Percentiles rank a stretch among this genome's conserved stretches.
Evolutionary conservation across 768 basidiomycete species (phyloP).

Genomic region (Sistotremastrum niveocremeum): DNA sequence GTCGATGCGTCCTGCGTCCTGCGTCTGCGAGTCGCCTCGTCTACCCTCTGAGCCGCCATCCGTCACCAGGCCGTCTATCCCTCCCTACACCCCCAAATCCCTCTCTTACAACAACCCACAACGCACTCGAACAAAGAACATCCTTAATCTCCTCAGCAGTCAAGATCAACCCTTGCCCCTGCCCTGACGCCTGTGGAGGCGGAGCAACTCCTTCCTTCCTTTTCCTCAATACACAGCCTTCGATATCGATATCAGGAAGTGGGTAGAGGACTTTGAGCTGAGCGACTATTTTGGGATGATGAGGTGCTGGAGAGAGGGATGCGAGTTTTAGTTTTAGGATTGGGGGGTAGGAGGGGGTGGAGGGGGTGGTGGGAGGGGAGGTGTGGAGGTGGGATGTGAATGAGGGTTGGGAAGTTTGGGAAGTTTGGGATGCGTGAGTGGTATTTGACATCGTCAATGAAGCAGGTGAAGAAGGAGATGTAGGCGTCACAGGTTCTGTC

Average conservation of each 20-base stretch:
- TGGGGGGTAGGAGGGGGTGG: constrained; percentile 6
- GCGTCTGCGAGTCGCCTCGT: background rate
- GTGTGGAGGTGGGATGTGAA: background rate
- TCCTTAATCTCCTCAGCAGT: constrained; percentile 93
- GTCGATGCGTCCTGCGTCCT: background rate
- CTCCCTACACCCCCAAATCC: constrained; percentile 84
- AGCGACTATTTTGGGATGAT: constrained; percentile 90
- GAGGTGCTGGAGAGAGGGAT: constrained; percentile 81
- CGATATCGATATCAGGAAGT: constrained; percentile 69
- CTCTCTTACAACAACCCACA: constrained; percentile 89
- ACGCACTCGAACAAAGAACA: constrained; percentile 69
- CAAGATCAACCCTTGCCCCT: constrained; percentile 37
- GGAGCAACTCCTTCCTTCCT: constrained; percentile 26
- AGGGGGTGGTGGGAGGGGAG: constrained; percentile 4
- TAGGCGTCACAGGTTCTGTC: background rate
- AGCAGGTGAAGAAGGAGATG: background rate
- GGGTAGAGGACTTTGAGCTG: constrained; percentile 87
- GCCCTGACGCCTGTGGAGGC: constrained; percentile 8
- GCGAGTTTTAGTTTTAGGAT: constrained; percentile 46
- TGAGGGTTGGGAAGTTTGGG: background rate
- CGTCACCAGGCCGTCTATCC: constrained; percentile 64
- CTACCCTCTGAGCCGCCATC: constrained; percentile 58
- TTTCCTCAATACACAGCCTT: constrained; percentile 38
- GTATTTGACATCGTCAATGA: background rate
- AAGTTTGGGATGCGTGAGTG: background rate